Percentiles rank a stretch among this genome's conserved stretches.
These are phyloP conservation scores for Linaria vulgaris DNA, from an alignment of 257 asterid species.

Conservation along the genomic window DNA sequence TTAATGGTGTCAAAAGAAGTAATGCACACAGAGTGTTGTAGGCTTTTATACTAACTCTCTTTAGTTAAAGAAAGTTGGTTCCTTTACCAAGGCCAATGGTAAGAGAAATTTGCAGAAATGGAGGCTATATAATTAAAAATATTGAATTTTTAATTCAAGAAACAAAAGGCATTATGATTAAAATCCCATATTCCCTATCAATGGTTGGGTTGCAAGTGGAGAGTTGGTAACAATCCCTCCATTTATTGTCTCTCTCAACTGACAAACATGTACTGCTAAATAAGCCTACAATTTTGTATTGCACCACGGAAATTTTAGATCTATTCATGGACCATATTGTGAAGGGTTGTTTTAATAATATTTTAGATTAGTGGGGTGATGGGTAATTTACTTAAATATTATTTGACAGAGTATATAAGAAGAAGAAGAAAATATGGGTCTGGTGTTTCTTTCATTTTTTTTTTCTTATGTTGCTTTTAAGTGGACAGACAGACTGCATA, in stretches of 20 bases:
- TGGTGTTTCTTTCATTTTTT: too few species aligned
- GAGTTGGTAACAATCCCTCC: constrained; percentile 62
- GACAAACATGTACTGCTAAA: constrained; percentile 29
- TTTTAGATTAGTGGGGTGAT: too few species aligned
- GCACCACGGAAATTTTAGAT: too few species aligned
- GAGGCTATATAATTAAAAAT: constrained; percentile 8
- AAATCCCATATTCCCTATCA: constrained; percentile 34
- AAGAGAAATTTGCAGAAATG: constrained; percentile 23
- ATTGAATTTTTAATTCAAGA: constrained; percentile 19
- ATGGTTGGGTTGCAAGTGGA: constrained; percentile 52
- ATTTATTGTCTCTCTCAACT: constrained; percentile 30
- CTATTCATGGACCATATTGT: too few species aligned
- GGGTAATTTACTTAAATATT: too few species aligned
- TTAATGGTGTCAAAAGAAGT: constrained; percentile 47
- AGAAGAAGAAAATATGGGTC: too few species aligned
- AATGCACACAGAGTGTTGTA: constrained; percentile 24
- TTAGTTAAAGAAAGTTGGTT: constrained; percentile 26
- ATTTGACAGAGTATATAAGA: too few species aligned
- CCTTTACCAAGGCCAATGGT: constrained; percentile 32
- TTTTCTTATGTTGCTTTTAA: too few species aligned
- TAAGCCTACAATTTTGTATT: background rate
- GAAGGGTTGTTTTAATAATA: too few species aligned
- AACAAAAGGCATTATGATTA: constrained; percentile 16
- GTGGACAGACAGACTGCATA: too few species aligned
- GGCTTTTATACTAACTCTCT: constrained; percentile 15